Evolutionary conservation across 345 rosid genomes (phyloP).

Genomic region (Gossypium mustelinum): DNA sequence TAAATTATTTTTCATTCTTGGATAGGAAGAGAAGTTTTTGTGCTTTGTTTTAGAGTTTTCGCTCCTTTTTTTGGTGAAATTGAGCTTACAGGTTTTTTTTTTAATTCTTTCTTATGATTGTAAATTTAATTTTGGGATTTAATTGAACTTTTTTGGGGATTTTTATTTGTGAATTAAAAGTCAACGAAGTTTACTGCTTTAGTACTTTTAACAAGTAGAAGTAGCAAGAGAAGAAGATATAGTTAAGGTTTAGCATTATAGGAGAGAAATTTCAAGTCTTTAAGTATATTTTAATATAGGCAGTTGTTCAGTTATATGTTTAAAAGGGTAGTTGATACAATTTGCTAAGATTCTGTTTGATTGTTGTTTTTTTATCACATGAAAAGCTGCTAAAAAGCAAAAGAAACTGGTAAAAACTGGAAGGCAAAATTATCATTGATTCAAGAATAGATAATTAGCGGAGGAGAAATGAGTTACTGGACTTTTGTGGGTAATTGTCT

Average conservation of each 20-base stretch:
- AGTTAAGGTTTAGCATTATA: not conserved
- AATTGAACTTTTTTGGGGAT: not conserved
- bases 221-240: not conserved
- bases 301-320: not conserved
- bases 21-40: not conserved
- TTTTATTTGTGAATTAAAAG: not conserved
- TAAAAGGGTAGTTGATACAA: not conserved
- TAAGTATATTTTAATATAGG: not conserved
- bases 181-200: not conserved
- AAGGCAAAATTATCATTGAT: not conserved
- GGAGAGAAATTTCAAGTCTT: not conserved
- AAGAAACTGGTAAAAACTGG: not conserved
- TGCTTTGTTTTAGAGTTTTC: not conserved
- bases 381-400: not conserved
- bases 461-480: not conserved
- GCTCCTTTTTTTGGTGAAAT: not conserved
- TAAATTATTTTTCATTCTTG: not conserved
- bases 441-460: not conserved
- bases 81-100: not conserved
- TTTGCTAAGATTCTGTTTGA: not conserved
- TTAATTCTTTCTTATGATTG: not conserved
- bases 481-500: not conserved
- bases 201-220: not conserved
- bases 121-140: not conserved
- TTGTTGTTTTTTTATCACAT: not conserved